A percentile compares a stretch with the other conserved stretches of the same genome.
Evolutionary conservation across 345 rosid species (phyloP).

Genomic region (Gynandropsis gynandra): DNA sequence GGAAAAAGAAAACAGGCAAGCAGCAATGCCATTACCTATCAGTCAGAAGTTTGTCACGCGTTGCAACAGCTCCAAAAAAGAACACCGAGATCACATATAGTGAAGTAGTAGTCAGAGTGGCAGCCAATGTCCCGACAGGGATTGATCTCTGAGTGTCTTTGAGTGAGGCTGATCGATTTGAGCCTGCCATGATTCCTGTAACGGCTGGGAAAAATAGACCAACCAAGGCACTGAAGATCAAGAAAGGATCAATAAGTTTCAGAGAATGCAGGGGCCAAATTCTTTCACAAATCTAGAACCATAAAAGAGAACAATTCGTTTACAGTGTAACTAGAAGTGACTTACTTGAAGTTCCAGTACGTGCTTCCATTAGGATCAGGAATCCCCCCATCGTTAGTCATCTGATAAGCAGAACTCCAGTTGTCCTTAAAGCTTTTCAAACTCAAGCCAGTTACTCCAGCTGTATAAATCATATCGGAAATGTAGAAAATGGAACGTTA

Average conservation of each 20-base stretch:
- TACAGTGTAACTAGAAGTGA: constrained; percentile 16
- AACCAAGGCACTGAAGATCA: constrained; percentile 88
- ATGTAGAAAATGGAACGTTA: constrained; percentile 17
- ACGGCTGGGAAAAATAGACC: constrained; percentile 99
- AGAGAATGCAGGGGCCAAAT: constrained; percentile 13
- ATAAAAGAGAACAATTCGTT: constrained; percentile 3
- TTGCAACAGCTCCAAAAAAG: constrained; percentile 86
- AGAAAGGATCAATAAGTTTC: constrained; percentile 13
- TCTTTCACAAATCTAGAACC: constrained; percentile 8
- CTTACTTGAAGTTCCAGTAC: constrained; percentile 91
- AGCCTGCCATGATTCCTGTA: constrained; percentile 98
- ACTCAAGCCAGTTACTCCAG: constrained; percentile 85
- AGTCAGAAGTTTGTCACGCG: constrained; percentile 78
- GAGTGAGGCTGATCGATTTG: constrained; percentile 91
- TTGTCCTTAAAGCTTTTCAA: constrained; percentile 73
- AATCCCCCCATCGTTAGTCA: constrained; percentile 87
- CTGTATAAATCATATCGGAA: constrained; percentile 35
- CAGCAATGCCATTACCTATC: constrained; percentile 64
- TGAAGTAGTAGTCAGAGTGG: constrained; percentile 75
- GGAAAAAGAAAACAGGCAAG: too few species aligned
- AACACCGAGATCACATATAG: constrained; percentile 73
- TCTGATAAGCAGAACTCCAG: constrained; percentile 85
- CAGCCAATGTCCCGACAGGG: constrained; percentile 92
- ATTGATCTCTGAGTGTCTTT: constrained; percentile 97
- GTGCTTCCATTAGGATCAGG: constrained; percentile 74